Base-by-base conservation (phyloP, 1,284 basidiomycete genomes). In the Mycena sp. region DNA sequence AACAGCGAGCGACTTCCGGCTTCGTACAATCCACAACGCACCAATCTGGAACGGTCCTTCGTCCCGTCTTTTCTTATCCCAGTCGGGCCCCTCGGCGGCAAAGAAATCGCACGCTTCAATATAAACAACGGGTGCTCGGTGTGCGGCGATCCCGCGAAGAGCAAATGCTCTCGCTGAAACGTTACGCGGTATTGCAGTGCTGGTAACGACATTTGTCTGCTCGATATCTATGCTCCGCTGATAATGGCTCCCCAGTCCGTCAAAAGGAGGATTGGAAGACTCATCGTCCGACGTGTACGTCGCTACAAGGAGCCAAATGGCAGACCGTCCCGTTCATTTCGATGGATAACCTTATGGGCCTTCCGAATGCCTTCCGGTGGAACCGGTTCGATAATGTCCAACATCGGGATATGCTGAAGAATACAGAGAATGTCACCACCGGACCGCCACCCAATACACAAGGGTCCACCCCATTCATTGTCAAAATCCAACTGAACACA, bases 171-270 rank as follows among this genome's bases (percentile, higher is more conserved):
- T 2, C 69, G 69, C 23, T 77, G 76, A 50, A 70, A 72, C 28
- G 72, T 73, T 1, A 70, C 70, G 28, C 61, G 68, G 3, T 77
- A 77, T 53, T 77, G 75, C 55, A 63, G 71, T 6, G 28, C 46
- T 61, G 70, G 76, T 75, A 35, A 19, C 64, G 9, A n/a, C 6
- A n/a, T 44, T 19, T 35, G 17, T 38, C 21, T 10, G 12, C 29
- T 21, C 19, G 6, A 3, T 16, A 38, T 7, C 17, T 44, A 5
- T 19, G n/a, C n/a, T 26, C 28, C n/a, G 21, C 26, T 38, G 6
- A 41, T 53, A 5, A 9, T 25, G 23, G 1, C n/a, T n/a, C 26
- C 6, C 12, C 43, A 63, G 61, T 52, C 0, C 58, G 61, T 28
- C 62, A 64, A 35, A 58, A 59, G 45, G 56, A 57, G 21, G 55